Conservation (phyloP, 108 stramenopile genomes). For the Mediolabrus comicus region DNA sequence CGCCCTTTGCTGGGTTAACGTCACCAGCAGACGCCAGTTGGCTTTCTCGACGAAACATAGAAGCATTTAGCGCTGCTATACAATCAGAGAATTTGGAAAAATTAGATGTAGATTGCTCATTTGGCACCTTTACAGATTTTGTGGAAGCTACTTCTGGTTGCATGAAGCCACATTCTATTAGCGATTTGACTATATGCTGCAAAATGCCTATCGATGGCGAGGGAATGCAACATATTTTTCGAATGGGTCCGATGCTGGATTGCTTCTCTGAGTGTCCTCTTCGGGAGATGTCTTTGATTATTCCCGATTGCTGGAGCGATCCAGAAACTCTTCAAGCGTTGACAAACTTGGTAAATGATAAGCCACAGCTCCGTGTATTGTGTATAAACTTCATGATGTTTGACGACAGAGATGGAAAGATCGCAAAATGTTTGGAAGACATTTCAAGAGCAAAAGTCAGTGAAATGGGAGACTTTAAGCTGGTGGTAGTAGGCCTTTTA, state of each 20-base stretch:
- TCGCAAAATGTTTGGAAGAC: neutral
- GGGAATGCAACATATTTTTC: neutral
- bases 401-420: neutral
- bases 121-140: neutral
- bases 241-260: neutral
- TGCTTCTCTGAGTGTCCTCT: neutral
- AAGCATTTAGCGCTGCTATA: neutral
- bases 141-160: neutral
- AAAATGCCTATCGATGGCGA: neutral
- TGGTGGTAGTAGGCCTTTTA: neutral
- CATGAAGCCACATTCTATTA: neutral
- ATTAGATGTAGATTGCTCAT: neutral
- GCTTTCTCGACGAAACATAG: too few species aligned
- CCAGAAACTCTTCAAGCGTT: neutral
- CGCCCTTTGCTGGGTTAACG: neutral
- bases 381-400: neutral
- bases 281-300: neutral
- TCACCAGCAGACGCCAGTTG: too few species aligned
- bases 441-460: neutral
- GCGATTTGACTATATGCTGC: neutral
- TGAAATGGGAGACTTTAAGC: too few species aligned
- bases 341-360: neutral
- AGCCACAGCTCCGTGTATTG: neutral
- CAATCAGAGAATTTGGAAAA: neutral
- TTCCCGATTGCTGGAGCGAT: neutral